A percentile compares a stretch with the other conserved stretches of the same genome.
Conservation (phyloP, 129 eudicot species). For the Apium graveolens region DNA sequence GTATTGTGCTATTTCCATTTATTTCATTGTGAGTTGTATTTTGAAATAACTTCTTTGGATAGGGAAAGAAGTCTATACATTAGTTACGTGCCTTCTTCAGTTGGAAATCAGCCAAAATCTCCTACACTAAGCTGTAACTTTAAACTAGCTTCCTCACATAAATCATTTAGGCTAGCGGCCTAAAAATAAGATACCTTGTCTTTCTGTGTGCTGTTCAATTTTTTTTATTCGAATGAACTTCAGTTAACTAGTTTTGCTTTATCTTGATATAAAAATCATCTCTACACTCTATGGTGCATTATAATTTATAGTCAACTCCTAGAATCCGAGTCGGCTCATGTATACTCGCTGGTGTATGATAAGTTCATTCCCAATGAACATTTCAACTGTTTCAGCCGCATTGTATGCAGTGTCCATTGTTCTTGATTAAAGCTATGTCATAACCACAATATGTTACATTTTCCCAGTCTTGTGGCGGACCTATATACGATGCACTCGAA, state of each 20-base stretch:
- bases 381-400: neutral
- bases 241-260: neutral
- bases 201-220: neutral
- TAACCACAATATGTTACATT: neutral
- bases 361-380: neutral
- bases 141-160: neutral
- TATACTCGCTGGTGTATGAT: neutral
- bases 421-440: neutral
- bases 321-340: neutral
- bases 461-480: neutral
- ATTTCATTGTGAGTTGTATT: neutral
- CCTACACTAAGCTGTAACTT: neutral
- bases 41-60: neutral
- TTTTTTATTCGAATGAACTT: neutral
- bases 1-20: neutral
- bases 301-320: neutral
- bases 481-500: constrained; percentile 30
- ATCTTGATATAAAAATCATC: neutral
- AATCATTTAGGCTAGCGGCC: neutral
- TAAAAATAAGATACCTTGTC: neutral
- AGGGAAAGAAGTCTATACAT: neutral
- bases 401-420: neutral
- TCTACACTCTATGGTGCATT: neutral
- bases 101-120: neutral
- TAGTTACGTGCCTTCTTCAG: neutral